These are phyloP conservation scores for Saraca asoca DNA, from an alignment of 331 rosid species.

Conservation along the genomic window DNA sequence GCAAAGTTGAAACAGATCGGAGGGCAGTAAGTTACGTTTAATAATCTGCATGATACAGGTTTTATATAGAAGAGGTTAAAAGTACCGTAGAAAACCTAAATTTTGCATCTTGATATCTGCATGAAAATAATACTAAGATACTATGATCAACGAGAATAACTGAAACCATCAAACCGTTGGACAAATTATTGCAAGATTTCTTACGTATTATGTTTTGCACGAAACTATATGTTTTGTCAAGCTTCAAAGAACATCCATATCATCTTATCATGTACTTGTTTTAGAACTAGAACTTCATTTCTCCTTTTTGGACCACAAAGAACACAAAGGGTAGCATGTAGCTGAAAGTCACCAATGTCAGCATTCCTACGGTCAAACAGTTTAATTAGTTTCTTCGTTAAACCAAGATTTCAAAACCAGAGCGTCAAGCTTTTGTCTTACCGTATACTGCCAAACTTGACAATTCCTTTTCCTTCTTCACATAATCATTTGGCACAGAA, in stretches of 20 bases:
- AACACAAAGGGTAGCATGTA: slow-evolving; percentile 55
- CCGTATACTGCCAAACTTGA: slow-evolving; percentile 46
- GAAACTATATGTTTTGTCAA: too few species aligned
- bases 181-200: too few species aligned
- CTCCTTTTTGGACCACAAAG: slow-evolving; percentile 49
- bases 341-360: slow-evolving; percentile 52
- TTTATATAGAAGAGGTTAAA: too few species aligned
- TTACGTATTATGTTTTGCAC: too few species aligned
- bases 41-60: neutral
- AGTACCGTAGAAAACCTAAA: too few species aligned
- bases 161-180: too few species aligned
- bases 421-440: slow-evolving; percentile 30
- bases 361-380: slow-evolving; percentile 53
- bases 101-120: too few species aligned
- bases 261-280: too few species aligned
- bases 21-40: neutral
- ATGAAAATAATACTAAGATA: too few species aligned
- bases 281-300: slow-evolving; percentile 43
- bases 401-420: neutral
- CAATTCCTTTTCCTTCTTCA: slow-evolving; percentile 6
- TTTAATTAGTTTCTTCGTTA: neutral
- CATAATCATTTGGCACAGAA: slow-evolving; percentile 23
- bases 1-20: neutral
- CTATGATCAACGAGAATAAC: too few species aligned
- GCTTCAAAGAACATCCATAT: too few species aligned